Percentiles rank a stretch among this genome's conserved stretches.
phyloP scores from a whole-genome alignment of 345 rosid species.

The Camelina hispida region DNA sequence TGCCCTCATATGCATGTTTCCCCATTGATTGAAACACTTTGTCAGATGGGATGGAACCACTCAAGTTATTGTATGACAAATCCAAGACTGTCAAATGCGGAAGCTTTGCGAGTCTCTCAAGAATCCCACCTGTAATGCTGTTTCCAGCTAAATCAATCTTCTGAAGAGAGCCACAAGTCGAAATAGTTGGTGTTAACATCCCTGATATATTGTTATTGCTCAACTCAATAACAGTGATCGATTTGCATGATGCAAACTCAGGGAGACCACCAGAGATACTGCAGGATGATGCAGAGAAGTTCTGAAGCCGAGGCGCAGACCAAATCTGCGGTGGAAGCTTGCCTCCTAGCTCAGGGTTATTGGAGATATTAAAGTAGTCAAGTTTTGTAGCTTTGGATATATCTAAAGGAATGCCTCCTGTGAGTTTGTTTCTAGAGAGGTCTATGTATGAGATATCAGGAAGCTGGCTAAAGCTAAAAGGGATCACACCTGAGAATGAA shows the following conservation, averaged over 20 bases:
- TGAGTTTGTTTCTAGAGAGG: conserved; percentile 74
- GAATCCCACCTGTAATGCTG: conserved; percentile 61
- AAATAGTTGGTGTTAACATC: conserved; percentile 55
- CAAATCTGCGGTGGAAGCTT: conserved; percentile 57
- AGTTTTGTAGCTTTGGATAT: conserved; percentile 68
- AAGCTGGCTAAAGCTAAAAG: conserved; percentile 60
- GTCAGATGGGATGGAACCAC: conserved; percentile 70
- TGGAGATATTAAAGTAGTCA: conserved; percentile 73
- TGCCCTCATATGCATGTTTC: conserved; percentile 65
- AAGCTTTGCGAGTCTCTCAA: conserved; percentile 59
- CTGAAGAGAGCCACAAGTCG: conserved; percentile 60
- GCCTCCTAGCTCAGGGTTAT: conserved; percentile 72
- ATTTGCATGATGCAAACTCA: conserved; percentile 62
- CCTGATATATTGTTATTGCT: conserved; percentile 63
- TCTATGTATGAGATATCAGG: conserved; percentile 78
- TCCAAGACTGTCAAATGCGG: conserved; percentile 58
- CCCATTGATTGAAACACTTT: conserved; percentile 65
- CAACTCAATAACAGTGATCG: conserved; percentile 68
- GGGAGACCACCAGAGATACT: conserved; percentile 69
- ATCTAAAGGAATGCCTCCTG: conserved; percentile 72
- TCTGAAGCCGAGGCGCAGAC: conserved; percentile 72
- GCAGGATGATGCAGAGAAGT: conserved; percentile 82
- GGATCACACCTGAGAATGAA: conserved; percentile 77
- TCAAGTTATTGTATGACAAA: conserved; percentile 69
- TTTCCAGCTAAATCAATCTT: conserved; percentile 65